These are phyloP conservation scores for Mycosarcoma maydis DNA, from an alignment of 1,284 basidiomycete genomes.

Conservation along the genomic window DNA sequence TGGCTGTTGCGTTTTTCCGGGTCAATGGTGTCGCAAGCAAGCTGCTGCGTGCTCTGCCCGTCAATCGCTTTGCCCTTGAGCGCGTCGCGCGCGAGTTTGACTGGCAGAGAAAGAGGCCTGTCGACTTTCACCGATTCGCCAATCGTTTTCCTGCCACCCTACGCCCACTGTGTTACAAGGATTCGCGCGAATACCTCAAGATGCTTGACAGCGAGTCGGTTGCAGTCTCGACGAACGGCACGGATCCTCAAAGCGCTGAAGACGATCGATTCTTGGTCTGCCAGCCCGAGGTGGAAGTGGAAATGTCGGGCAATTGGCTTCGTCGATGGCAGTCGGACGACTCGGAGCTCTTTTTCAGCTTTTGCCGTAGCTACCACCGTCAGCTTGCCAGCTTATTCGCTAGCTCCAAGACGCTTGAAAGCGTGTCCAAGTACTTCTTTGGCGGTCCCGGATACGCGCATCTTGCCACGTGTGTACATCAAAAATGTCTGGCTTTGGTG, in stretches of 20 bases:
- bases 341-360: slow-evolving; percentile 65
- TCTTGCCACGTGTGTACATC: slow-evolving; percentile 61
- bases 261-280: slow-evolving; percentile 59
- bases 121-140: slow-evolving; percentile 41
- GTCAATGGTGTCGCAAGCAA: slow-evolving; percentile 61
- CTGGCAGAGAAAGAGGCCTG: slow-evolving; percentile 49
- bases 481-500: slow-evolving; percentile 61
- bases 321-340: slow-evolving; percentile 65
- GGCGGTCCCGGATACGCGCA: slow-evolving; percentile 62
- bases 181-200: slow-evolving; percentile 58
- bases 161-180: slow-evolving; percentile 57
- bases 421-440: slow-evolving; percentile 54
- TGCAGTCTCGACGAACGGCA: slow-evolving; percentile 7
- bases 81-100: slow-evolving; percentile 55
- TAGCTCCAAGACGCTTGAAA: slow-evolving; percentile 40
- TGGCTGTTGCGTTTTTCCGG: slow-evolving; percentile 62
- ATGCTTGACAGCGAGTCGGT: slow-evolving; percentile 53
- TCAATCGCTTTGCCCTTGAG: slow-evolving; percentile 62
- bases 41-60: slow-evolving; percentile 57
- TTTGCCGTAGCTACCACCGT: slow-evolving; percentile 62
- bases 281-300: slow-evolving; percentile 60
- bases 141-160: slow-evolving; percentile 50
- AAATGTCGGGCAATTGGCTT: slow-evolving; percentile 65
- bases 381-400: slow-evolving; percentile 55
- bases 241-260: slow-evolving; percentile 20